These are phyloP conservation scores for Stephanodiscus triporus DNA, from an alignment of 108 stramenopile genomes.

Conservation along the genomic window DNA sequence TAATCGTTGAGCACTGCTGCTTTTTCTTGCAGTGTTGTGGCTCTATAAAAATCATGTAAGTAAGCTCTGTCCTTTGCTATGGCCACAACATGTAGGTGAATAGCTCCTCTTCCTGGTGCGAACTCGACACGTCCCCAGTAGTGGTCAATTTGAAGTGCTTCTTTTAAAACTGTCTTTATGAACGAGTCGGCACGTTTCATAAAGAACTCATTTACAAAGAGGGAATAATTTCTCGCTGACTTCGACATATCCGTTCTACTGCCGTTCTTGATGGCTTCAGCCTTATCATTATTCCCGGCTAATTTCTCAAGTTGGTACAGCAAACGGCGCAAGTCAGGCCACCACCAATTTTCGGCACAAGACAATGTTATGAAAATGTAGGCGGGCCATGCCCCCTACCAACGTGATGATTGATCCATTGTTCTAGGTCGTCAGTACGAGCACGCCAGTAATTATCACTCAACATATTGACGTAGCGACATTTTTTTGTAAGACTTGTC, in stretches of 20 bases:
- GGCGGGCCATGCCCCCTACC: slow-evolving; percentile 30
- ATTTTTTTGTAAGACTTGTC: slow-evolving; percentile 11
- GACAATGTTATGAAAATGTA: slow-evolving; percentile 37
- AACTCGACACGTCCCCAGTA: slow-evolving; percentile 41
- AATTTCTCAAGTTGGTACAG: slow-evolving; percentile 11
- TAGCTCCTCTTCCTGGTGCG: slow-evolving; percentile 23
- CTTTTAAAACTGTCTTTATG: slow-evolving; percentile 21
- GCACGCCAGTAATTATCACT: slow-evolving; percentile 30
- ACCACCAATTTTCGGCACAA: slow-evolving; percentile 45
- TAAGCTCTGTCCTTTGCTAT: slow-evolving; percentile 21
- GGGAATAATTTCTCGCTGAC: background rate
- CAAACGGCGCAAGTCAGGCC: slow-evolving; percentile 26
- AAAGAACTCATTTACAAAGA: slow-evolving; percentile 4
- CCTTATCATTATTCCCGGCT: background rate
- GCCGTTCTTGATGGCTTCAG: background rate
- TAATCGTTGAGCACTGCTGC: slow-evolving; percentile 9
- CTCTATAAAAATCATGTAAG: slow-evolving; percentile 16
- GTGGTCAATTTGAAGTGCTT: slow-evolving; percentile 17
- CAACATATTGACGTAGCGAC: slow-evolving; percentile 1
- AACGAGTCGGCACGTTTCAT: background rate
- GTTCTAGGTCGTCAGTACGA: slow-evolving; percentile 14
- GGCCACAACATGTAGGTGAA: slow-evolving; percentile 33
- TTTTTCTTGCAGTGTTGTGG: slow-evolving; percentile 10
- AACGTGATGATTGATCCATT: slow-evolving; percentile 42
- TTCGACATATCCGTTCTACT: background rate